Percentiles rank a stretch among this genome's conserved stretches.
These are phyloP conservation scores for Scleromitrula shiraiana DNA, from an alignment of 2,329 filamentous ascomycete species.

Conservation along the genomic window DNA sequence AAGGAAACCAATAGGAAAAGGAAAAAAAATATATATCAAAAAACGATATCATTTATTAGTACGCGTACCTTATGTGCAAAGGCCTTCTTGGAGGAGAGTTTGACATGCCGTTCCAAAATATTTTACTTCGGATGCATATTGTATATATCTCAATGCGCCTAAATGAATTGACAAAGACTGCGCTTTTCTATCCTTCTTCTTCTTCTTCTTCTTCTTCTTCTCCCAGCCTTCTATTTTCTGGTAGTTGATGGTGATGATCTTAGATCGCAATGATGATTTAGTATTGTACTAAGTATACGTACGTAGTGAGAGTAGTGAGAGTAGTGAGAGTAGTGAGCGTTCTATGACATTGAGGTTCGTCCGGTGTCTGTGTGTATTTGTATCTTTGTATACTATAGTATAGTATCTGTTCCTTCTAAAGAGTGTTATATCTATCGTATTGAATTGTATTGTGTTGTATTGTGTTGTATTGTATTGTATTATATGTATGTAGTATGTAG, in stretches of 20 bases:
- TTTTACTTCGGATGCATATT: conserved; percentile 10
- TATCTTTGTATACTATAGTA: not conserved
- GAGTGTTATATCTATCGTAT: not conserved
- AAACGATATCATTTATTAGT: not conserved
- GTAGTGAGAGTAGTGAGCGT: no score
- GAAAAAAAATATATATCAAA: not conserved
- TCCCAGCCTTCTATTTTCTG: not conserved
- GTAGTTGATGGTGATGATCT: not conserved
- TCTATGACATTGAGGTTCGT: no score
- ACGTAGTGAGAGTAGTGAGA: conserved; percentile 1
- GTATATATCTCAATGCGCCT: conserved; percentile 11
- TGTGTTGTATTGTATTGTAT: no score
- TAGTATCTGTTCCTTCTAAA: not conserved
- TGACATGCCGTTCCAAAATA: conserved; percentile 16
- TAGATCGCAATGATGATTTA: not conserved
- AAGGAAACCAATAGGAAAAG: not conserved
- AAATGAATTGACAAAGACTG: not conserved
- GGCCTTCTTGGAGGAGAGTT: conserved; percentile 15
- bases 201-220: not conserved
- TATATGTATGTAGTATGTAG: no score
- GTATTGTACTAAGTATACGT: not conserved
- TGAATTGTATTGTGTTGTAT: not conserved
- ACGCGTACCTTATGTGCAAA: conserved; percentile 11
- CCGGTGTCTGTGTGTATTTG: conserved; percentile 1
- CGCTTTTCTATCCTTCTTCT: no score